Base-by-base conservation (phyloP, 129 eudicot genomes). In the Apium graveolens region DNA sequence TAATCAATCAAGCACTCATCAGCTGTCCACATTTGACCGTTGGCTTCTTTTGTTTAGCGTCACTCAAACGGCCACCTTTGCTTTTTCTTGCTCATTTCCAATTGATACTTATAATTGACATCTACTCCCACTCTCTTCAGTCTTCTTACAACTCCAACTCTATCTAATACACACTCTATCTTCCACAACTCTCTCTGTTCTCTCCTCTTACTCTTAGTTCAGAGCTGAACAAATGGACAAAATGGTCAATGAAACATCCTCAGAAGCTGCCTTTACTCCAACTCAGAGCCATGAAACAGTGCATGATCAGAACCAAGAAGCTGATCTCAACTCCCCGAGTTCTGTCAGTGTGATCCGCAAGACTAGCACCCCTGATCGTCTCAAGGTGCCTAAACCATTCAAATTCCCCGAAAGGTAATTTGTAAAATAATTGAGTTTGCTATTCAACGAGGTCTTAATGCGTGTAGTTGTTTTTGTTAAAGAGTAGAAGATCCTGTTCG, bases 361-460 rank as follows among this genome's bases (percentile, higher is more conserved):
- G 49, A 71, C 76, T 13, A 45, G 85, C 77, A 86, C 91, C 60
- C 94, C 94, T 27, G 92, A 86, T 77, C 94, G 94, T 39, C 92
- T 93, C 35, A 87, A 86, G 75, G 88, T 93, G 77, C 98, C 96
- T 32, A 87, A 93, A 79, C 86, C 98, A 71, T 87, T 93, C 82
- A 93, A 89, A 43, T 90, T 83, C 70, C 87, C 91, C 0, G 96
- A 93, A 82, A 93, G 92, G 98, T 92, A 83, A 27, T 17, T 62
- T 49, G n/a, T n/a, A n/a, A n/a, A n/a, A n/a, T n/a, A n/a, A n/a
- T n/a, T n/a, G n/a, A n/a, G n/a, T n/a, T n/a, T n/a, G n/a, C n/a
- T n/a, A n/a, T n/a, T n/a, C n/a, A n/a, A n/a, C n/a, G n/a, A n/a
- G n/a, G n/a, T n/a, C n/a, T n/a, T n/a, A n/a, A n/a, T n/a, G n/a